Evolutionary conservation across 106 monocot species (phyloP).

Genomic region (Chionographis japonica): DNA sequence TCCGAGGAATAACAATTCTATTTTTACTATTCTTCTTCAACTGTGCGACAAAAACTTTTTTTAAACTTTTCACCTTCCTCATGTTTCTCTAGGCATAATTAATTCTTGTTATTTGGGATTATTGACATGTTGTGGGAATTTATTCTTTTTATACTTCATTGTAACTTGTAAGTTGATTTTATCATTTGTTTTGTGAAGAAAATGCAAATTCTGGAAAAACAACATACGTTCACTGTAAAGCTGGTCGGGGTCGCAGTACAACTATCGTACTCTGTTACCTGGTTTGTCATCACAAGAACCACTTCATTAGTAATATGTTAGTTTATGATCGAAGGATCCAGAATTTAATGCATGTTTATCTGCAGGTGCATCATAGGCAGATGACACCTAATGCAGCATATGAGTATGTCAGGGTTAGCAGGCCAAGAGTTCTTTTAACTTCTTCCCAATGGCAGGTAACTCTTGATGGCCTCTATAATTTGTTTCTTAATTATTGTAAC

Average conservation of each 20-base stretch:
- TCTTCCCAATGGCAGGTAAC: slow-evolving; percentile 82
- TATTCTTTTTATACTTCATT: neutral
- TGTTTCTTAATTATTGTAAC: neutral
- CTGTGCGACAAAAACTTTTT: neutral
- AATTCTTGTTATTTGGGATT: neutral
- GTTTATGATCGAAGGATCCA: neutral
- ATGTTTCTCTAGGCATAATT: neutral
- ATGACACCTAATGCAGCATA: slow-evolving; percentile 82
- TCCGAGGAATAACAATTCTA: too few relatives aligned
- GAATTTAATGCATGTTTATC: neutral
- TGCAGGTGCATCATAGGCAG: slow-evolving; percentile 74
- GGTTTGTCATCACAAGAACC: slow-evolving; percentile 33
- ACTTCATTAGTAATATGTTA: neutral
- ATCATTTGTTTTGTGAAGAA: slow-evolving; percentile 25
- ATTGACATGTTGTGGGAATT: neutral
- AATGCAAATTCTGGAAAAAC: slow-evolving; percentile 70
- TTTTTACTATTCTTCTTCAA: neutral
- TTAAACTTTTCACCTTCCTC: neutral
- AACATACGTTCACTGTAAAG: slow-evolving; percentile 99
- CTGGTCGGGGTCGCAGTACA: slow-evolving; percentile 97
- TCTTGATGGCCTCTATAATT: neutral
- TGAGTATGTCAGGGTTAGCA: slow-evolving; percentile 58
- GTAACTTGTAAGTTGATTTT: too few relatives aligned
- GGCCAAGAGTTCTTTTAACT: slow-evolving; percentile 90
- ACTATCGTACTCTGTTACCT: slow-evolving; percentile 97